Percentiles rank a stretch among this genome's conserved stretches.
phyloP scores from a whole-genome alignment of 176 grass and related monocot genomes.

The Oryza officinalis region DNA sequence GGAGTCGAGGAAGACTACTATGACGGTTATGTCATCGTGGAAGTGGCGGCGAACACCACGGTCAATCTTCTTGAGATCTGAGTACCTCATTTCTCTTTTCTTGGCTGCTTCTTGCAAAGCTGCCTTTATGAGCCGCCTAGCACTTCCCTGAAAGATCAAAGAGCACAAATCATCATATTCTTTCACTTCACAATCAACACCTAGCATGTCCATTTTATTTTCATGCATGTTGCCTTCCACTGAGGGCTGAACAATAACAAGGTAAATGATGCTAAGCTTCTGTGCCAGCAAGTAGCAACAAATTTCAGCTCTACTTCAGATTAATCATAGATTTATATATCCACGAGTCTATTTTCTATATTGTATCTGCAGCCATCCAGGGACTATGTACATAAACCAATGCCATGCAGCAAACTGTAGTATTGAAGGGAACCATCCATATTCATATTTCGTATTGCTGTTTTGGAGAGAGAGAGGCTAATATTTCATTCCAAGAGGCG shows the following conservation, averaged over 20 bases:
- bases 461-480: not conserved
- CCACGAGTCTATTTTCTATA: not conserved
- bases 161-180: not conserved
- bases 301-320: not conserved
- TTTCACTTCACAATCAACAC: no score
- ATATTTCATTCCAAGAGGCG: not conserved
- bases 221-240: not conserved
- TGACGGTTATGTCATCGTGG: slow-evolving; percentile 87
- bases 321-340: not conserved
- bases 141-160: slow-evolving; percentile 69
- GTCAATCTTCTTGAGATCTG: slow-evolving; percentile 92
- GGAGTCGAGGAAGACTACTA: slow-evolving; percentile 81
- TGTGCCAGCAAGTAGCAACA: not conserved
- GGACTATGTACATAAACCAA: not conserved
- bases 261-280: not conserved
- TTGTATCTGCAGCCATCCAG: not conserved
- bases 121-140: slow-evolving; percentile 71
- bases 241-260: not conserved
- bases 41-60: slow-evolving; percentile 91
- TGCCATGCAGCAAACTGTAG: not conserved
- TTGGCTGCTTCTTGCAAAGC: slow-evolving; percentile 80
- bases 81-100: slow-evolving; percentile 98
- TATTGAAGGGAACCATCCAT: no score
- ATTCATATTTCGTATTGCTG: not conserved
- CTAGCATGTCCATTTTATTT: not conserved